Conservation (phyloP, 1,284 basidiomycete genomes). For the Sporisorium exsertum region DNA sequence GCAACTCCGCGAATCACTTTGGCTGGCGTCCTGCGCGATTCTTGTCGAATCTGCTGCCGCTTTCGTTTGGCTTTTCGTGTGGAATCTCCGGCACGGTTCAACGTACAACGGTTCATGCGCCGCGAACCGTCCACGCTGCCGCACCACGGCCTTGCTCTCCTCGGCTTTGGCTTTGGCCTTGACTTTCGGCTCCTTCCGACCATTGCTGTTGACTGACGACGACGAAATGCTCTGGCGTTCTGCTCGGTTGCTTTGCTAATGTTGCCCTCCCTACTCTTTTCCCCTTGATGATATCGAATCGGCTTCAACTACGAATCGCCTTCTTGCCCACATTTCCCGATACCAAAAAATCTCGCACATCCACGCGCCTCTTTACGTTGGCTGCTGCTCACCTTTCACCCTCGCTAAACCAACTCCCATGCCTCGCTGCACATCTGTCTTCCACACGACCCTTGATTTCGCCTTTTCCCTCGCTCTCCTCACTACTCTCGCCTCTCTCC, state of each 20-base stretch:
- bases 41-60: slow-evolving; percentile 1
- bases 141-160: slow-evolving; percentile 1
- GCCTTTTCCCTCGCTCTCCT: not conserved
- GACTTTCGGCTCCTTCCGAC: not conserved
- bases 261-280: not conserved
- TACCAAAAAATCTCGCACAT: not conserved
- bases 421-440: slow-evolving; percentile 4
- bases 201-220: not conserved
- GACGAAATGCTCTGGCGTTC: not conserved
- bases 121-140: not conserved
- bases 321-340: slow-evolving; percentile 1
- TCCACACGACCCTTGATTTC: slow-evolving; percentile 8
- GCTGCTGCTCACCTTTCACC: not conserved
- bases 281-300: not conserved
- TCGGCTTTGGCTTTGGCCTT: not conserved
- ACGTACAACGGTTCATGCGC: slow-evolving; percentile 8
- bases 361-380: not conserved
- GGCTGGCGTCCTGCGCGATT: slow-evolving; percentile 5
- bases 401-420: not conserved
- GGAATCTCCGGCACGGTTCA: not conserved
- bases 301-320: slow-evolving; percentile 4
- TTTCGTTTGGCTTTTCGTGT: not conserved
- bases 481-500: no score
- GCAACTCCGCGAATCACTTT: slow-evolving; percentile 12
- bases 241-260: not conserved